Evolutionary conservation across 1,284 basidiomycete genomes (phyloP), one percentile per base, ranked within the genome.

Genomic region (Schizophyllum amplum): DNA sequence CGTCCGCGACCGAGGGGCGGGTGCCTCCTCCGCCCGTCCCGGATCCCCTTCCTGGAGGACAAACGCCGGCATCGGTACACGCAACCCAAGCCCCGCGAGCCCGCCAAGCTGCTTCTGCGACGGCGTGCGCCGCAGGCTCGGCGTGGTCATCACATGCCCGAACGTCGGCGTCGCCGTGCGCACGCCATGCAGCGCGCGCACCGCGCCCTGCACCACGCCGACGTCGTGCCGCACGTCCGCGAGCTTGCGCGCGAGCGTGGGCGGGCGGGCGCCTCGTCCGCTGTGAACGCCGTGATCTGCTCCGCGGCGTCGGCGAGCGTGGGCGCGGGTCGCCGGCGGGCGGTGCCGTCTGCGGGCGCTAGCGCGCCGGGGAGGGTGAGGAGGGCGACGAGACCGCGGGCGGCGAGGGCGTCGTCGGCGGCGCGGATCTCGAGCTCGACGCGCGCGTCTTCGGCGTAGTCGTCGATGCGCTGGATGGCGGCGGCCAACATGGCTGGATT

Each of bases 401-500:
- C 75, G 0, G 87, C 75, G 7, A 93, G 77, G 33, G 81, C 81
- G 62, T 92, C 90, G 68, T 94, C 92, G 1, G 89, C 82, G 15
- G 87, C 73, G 21, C 84, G 83, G 53, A 94, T 94, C 71, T 94
- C 92, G 20, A 94, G 74, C 66, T 94, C 92, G 2, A 94, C 92
- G 1, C 90, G 81, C 0, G 84, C 86, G 63, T 94, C 92, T 68
- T 94, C 92, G 21, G 84, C 83, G 61, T 83, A 90, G 67, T 94
- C 90, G 62, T 86, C 78, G 47, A 94, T 73, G 1, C 88, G 78
- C 51, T 85, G 78, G 4, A 91, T 73, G 1, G 84, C 82, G 0
- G 74, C 75, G 20, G 71, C 70, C 3, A 93, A 66, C 6, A n/a
- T 6, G 6, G 47, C 5, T n/a, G 17, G 47, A n/a, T 49, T 49